Conservation (phyloP, 345 rosid genomes). For the Erucastrum elatum region DNA sequence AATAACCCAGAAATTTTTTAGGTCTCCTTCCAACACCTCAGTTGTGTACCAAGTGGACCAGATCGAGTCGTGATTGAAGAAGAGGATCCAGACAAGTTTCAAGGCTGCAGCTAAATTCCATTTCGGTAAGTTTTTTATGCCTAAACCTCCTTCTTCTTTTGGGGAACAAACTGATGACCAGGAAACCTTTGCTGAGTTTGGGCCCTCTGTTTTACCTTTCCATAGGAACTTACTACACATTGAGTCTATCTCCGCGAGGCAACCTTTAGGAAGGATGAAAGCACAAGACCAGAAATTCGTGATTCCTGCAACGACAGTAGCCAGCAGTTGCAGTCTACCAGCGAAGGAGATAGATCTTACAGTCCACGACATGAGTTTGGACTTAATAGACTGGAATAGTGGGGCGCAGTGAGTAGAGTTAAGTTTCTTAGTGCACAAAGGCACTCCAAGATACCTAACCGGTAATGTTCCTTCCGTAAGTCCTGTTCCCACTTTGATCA, state of each 20-base stretch:
- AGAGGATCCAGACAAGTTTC: background rate
- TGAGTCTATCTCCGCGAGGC: background rate
- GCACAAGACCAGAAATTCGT: background rate
- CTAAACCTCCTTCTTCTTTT: background rate
- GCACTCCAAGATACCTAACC: background rate
- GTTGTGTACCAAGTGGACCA: background rate
- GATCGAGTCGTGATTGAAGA: background rate
- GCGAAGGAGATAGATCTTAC: background rate
- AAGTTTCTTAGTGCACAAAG: background rate
- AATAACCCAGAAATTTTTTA: background rate
- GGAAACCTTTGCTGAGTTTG: background rate
- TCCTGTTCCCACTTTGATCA: background rate
- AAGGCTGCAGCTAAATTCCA: too few relatives aligned
- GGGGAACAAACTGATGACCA: too few relatives aligned
- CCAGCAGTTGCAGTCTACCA: background rate
- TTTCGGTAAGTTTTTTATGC: too few relatives aligned
- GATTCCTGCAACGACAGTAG: background rate
- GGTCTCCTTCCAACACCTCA: background rate
- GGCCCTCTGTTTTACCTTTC: background rate
- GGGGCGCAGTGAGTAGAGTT: background rate
- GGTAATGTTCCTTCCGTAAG: background rate
- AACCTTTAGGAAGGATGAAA: background rate
- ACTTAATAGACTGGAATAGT: background rate
- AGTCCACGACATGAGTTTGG: background rate
- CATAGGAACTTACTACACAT: background rate